Conservation (phyloP, 2,329 filamentous ascomycete species). For the Penicillium sp. region DNA sequence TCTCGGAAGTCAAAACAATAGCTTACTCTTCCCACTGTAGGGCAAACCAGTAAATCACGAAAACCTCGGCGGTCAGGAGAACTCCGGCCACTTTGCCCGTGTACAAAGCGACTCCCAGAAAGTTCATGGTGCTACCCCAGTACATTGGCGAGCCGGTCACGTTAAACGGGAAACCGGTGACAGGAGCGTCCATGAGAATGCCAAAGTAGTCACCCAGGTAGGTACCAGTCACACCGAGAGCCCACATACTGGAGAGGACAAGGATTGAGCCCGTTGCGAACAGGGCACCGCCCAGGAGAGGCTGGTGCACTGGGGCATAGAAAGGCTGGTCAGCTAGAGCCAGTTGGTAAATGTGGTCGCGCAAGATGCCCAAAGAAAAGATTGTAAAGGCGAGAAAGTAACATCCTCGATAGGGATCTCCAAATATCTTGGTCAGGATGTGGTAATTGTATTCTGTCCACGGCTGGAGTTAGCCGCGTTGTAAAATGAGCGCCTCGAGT, state of each 20-base stretch:
- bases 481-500: slow-evolving; percentile 6
- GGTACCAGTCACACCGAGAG: slow-evolving; percentile 86
- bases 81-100: slow-evolving; percentile 84
- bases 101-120: slow-evolving; percentile 77
- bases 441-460: slow-evolving; percentile 80
- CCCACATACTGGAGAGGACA: slow-evolving; percentile 84
- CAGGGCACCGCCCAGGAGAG: slow-evolving; percentile 63
- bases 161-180: slow-evolving; percentile 94
- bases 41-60: slow-evolving; percentile 72
- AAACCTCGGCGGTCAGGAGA: slow-evolving; percentile 67
- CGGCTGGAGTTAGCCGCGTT: slow-evolving; percentile 8
- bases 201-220: slow-evolving; percentile 98
- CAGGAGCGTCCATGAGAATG: slow-evolving; percentile 91
- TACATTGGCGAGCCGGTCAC: slow-evolving; percentile 92
- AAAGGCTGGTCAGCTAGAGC: slow-evolving; percentile 71
- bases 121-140: slow-evolving; percentile 86
- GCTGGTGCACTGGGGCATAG: slow-evolving; percentile 63
- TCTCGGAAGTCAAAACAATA: neutral
- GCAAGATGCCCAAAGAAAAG: slow-evolving; percentile 83
- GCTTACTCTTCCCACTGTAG: slow-evolving; percentile 73
- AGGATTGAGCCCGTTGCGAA: slow-evolving; percentile 73
- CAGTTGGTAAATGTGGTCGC: slow-evolving; percentile 80
- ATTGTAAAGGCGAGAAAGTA: slow-evolving; percentile 84
- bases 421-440: slow-evolving; percentile 79
- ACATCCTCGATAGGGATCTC: slow-evolving; percentile 72